Percentiles rank a stretch among this genome's conserved stretches.
Evolutionary conservation across 2,329 filamentous ascomycete species (phyloP).

Genomic region (Fusarium sp.): DNA sequence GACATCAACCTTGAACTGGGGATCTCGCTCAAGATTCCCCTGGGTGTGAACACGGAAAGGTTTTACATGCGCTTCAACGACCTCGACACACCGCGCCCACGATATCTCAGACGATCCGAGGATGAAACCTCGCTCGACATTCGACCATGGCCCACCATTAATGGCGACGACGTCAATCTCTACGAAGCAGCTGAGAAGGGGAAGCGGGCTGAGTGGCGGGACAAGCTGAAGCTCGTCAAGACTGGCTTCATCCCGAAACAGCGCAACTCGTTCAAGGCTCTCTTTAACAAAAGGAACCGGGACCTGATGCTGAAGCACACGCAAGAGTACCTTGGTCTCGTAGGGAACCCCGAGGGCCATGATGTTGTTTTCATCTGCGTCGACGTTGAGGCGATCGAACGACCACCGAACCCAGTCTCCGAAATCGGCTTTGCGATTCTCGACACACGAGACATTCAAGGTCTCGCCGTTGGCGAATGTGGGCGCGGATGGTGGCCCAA

Average conservation of each 20-base stretch:
- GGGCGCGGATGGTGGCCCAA: conserved; percentile 75
- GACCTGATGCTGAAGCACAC: conserved; percentile 71
- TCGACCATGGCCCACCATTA: conserved; percentile 51
- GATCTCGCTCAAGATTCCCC: conserved; percentile 69
- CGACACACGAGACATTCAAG: conserved; percentile 71
- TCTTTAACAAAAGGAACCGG: conserved; percentile 61
- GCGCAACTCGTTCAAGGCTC: conserved; percentile 58
- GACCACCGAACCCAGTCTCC: conserved; percentile 74
- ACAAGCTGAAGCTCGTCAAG: conserved; percentile 39
- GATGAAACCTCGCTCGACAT: conserved; percentile 54
- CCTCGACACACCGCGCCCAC: conserved; percentile 71
- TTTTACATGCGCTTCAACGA: conserved; percentile 73
- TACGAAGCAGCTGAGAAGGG: conserved; percentile 43
- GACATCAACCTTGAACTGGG: conserved; percentile 72
- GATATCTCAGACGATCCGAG: conserved; percentile 71
- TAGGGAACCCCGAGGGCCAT: conserved; percentile 6
- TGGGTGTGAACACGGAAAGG: conserved; percentile 60
- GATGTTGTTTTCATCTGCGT: conserved; percentile 76
- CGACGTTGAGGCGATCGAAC: conserved; percentile 87
- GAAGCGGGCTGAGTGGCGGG: conserved; percentile 33
- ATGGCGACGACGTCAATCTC: conserved; percentile 48
- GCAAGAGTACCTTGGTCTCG: conserved; percentile 78
- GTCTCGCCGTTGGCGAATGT: conserved; percentile 68
- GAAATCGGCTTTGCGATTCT: conserved; percentile 88
- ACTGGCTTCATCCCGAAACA: conserved; percentile 35